A percentile compares a stretch with the other conserved stretches of the same genome.
These are phyloP conservation scores for Perilla frutescens DNA, from an alignment of 257 asterid genomes.

Conservation along the genomic window DNA sequence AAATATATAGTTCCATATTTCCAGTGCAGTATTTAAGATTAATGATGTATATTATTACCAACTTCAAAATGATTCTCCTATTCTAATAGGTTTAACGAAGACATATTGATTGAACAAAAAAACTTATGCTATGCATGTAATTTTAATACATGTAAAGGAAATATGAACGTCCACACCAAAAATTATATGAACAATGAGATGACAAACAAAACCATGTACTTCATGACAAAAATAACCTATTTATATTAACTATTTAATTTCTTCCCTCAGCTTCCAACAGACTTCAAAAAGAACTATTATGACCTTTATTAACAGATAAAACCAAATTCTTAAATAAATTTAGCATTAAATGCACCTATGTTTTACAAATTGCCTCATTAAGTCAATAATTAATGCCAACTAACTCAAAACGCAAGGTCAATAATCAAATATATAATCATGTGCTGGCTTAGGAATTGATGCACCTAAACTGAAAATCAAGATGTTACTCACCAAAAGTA, in stretches of 20 bases:
- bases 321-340: not conserved
- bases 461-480: not conserved
- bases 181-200: not conserved
- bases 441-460: too few relatives aligned
- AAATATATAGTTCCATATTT: too few relatives aligned
- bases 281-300: not conserved
- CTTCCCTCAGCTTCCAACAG: not conserved
- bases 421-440: not conserved
- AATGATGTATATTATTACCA: too few relatives aligned
- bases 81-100: too few relatives aligned
- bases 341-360: conserved; percentile 14
- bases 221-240: not conserved
- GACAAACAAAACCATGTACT: not conserved
- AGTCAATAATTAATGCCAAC: conserved; percentile 17
- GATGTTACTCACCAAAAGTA: not conserved
- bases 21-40: too few relatives aligned
- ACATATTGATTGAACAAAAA: too few relatives aligned
- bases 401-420: not conserved
- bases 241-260: not conserved
- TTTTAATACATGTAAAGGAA: too few relatives aligned
- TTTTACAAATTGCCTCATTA: not conserved
- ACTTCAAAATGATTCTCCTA: too few relatives aligned
- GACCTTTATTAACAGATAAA: conserved; percentile 4
- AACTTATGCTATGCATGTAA: too few relatives aligned
- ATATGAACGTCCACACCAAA: not conserved